Evolutionary conservation across 176 grass and related monocot species (phyloP), one percentile per base, ranked within the genome.

Genomic region (Aegilops sharonensis): DNA sequence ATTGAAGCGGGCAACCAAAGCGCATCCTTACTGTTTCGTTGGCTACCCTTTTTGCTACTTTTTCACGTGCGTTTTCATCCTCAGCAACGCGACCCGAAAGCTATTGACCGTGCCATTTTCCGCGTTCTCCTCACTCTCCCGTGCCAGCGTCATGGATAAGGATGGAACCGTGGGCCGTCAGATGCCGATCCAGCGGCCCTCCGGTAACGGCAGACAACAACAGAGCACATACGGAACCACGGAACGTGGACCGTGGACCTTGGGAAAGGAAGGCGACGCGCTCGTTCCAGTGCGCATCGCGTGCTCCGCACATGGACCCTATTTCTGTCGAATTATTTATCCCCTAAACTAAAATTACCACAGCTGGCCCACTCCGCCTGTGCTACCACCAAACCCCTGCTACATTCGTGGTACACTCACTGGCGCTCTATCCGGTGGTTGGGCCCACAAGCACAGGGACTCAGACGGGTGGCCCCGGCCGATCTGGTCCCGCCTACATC

Each of bases 291-390:
- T 63, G 78, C 77, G 88, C 78, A 9, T 15, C 73, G 74, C 84
- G 89, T 83, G 89, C 34, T 68, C 31, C 72, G 45, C 59, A 59
- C 8, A 34, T 79, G 56, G 89, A 54, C n/a, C 66, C 78, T 8
- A 13, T 54, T 30, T 35, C 3, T 78, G 23, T 25, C 18, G 67
- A 23, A 17, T 75, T 60, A 57, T 11, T 8, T 45, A 67, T 15
- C 27, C 34, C 23, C 2, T 30, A n/a, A 54, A 57, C 9, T 27
- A 18, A 45, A 11, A 67, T 13, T 42, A n/a, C 8, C 3, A 29
- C 21, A 45, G 25, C 31, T 20, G 48, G 48, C 21, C 35, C 8
- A 50, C 25, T 35, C 52, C 29, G 34, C 50, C 52, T 18, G 17
- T 52, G 21, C 10, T 36, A 0, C 72, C 54, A 78, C 36, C 20